Conservation (phyloP, 2,329 filamentous ascomycete species). For the Botryosphaeria agaves region DNA sequence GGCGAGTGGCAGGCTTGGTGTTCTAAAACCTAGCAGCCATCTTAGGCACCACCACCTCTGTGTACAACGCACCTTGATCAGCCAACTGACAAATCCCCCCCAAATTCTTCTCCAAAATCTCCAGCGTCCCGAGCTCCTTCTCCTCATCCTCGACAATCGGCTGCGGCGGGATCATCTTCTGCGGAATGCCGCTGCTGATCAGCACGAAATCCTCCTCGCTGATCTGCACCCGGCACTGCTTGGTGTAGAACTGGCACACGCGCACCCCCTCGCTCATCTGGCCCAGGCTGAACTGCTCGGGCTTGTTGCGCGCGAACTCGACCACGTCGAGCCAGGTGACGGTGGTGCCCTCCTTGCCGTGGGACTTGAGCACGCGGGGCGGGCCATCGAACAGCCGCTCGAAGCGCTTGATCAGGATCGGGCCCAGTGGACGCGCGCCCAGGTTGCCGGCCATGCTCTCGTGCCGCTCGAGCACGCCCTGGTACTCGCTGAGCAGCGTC, state of each 20-base stretch:
- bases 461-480: slow-evolving; percentile 68
- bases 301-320: slow-evolving; percentile 65
- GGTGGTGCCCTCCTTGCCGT: slow-evolving; percentile 39
- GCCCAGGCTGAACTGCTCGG: slow-evolving; percentile 57
- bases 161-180: slow-evolving; percentile 65
- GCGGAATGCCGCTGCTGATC: slow-evolving; percentile 66
- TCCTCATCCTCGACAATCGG: slow-evolving; percentile 75
- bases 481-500: slow-evolving; percentile 59
- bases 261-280: slow-evolving; percentile 50
- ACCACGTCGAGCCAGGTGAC: slow-evolving; percentile 78
- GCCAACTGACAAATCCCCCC: slow-evolving; percentile 63
- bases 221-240: slow-evolving; percentile 69
- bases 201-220: slow-evolving; percentile 75
- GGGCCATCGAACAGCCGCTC: slow-evolving; percentile 73
- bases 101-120: slow-evolving; percentile 67
- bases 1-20: too few species aligned
- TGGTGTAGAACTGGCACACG: slow-evolving; percentile 67
- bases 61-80: slow-evolving; percentile 52
- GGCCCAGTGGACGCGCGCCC: slow-evolving; percentile 65
- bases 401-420: slow-evolving; percentile 70
- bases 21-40: too few species aligned
- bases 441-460: slow-evolving; percentile 77
- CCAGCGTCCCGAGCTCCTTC: slow-evolving; percentile 67
- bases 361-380: slow-evolving; percentile 47
- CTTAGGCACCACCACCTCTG: too few species aligned